A percentile compares a stretch with the other conserved stretches of the same genome.
Conservation (phyloP, 192 early-diverging fungal genomes). For the Coemansia sp. region DNA sequence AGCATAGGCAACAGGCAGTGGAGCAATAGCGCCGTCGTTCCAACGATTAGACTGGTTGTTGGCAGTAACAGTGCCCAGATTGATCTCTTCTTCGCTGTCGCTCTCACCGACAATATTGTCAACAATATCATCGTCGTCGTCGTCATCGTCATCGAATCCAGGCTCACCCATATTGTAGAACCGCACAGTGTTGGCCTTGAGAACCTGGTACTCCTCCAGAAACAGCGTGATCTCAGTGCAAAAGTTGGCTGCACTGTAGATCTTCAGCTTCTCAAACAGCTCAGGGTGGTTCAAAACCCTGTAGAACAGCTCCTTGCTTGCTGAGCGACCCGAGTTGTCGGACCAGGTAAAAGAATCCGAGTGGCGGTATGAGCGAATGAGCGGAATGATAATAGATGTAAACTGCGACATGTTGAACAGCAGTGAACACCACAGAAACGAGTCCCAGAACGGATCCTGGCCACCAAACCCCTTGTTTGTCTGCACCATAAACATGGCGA, state of each 20-base stretch:
- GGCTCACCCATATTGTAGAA: conserved; percentile 57
- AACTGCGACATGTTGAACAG: conserved; percentile 56
- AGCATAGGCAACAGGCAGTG: conserved; percentile 1
- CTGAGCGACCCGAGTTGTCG: conserved; percentile 32
- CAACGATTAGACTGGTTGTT: neutral
- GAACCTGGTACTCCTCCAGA: conserved; percentile 57
- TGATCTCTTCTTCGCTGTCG: conserved; percentile 6
- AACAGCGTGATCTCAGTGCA: conserved; percentile 55
- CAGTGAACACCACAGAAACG: conserved; percentile 51
- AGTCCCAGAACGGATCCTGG: conserved; percentile 52
- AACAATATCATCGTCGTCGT: conserved; percentile 4
- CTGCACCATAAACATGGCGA: conserved; percentile 56
- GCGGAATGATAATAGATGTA: conserved; percentile 51
- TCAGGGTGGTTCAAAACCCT: conserved; percentile 53
- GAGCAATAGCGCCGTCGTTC: neutral
- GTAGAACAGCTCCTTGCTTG: conserved; percentile 54
- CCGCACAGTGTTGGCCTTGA: conserved; percentile 55
- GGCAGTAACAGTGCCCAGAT: neutral
- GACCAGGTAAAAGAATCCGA: conserved; percentile 48
- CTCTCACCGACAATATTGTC: conserved; percentile 4
- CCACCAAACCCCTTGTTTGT: conserved; percentile 47
- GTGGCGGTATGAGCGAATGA: conserved; percentile 49
- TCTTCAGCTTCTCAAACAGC: conserved; percentile 50
- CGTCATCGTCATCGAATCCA: conserved; percentile 42
- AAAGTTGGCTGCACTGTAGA: conserved; percentile 54